phyloP scores from a whole-genome alignment of 257 asterid genomes.

The Phtheirospermum japonicum region DNA sequence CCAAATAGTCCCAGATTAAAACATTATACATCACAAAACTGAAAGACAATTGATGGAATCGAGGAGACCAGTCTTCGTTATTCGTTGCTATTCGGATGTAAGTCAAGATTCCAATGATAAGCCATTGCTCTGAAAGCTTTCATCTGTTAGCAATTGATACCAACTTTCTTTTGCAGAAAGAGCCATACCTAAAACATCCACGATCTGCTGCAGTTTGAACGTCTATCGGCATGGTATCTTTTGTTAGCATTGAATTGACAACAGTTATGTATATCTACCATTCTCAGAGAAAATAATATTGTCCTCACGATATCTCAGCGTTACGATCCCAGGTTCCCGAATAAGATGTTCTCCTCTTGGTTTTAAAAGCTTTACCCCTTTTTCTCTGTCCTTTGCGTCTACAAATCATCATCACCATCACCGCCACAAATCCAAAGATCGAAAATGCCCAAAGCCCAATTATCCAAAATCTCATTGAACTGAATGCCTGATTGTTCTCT shows the following conservation, averaged over 20 bases:
- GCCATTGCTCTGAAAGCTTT: slow-evolving; percentile 12
- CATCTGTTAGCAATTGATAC: neutral
- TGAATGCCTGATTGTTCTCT: slow-evolving; percentile 46
- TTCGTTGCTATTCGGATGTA: slow-evolving; percentile 9
- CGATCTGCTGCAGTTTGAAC: neutral
- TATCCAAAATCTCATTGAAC: slow-evolving; percentile 68
- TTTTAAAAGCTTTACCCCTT: slow-evolving; percentile 48
- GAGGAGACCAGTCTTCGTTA: slow-evolving; percentile 14
- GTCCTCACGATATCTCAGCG: no score
- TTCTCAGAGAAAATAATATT: no score
- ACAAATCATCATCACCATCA: slow-evolving; percentile 54
- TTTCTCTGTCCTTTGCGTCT: slow-evolving; percentile 59
- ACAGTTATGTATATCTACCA: slow-evolving; percentile 11
- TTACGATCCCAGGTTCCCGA: slow-evolving; percentile 41
- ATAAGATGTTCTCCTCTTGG: slow-evolving; percentile 44
- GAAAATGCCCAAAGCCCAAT: slow-evolving; percentile 65
- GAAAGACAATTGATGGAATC: slow-evolving; percentile 17
- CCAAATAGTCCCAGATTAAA: neutral
- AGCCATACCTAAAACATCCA: neutral
- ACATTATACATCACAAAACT: slow-evolving; percentile 28
- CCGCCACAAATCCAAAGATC: slow-evolving; percentile 44
- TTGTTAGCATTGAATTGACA: slow-evolving; percentile 22
- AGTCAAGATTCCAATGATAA: neutral
- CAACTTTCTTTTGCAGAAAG: neutral
- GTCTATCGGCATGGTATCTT: neutral